Base-by-base conservation (phyloP, 2,329 filamentous ascomycete species). In the Penicillium palitans region DNA sequence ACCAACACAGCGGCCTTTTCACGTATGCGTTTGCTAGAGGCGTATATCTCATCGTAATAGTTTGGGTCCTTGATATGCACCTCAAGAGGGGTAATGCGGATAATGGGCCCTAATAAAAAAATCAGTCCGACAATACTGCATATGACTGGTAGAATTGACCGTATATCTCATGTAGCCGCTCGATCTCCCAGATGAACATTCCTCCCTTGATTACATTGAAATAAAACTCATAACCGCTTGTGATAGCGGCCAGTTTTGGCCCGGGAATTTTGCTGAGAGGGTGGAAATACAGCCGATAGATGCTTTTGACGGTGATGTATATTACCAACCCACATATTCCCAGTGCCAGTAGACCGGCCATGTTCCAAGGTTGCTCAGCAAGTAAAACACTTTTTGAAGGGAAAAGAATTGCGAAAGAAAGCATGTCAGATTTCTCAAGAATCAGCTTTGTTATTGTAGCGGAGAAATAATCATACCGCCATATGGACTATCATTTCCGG, bases 71-170 rank as follows among this genome's bases (percentile, higher is more conserved):
- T 64, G 52, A 77, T 69, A 59, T 77, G 75, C 2, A 77, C 47
- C 57, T 77, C 74, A 24, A 66, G 60, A 1, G 75, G 73, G 40
- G 66, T 71, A 52, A 77, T 69, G 15, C 75, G 73, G 10, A 77
- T 66, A 19, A 77, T 72, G 1, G 73, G 73, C 6, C 74, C 71
- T 73, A 27, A 48, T 19, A 6, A 31, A 35, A 35, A 7, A 9
- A 31, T 40, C 25, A 47, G 45, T n/a, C n/a, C 7, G 2, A 19
- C 35, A 4, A 15, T 49, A 29, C 24, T 48, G 7, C 2, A 35
- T 41, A 8, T 19, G 17, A 1, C n/a, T 29, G 24, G 15, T 15
- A 25, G 9, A 15, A 46, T 29, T 42, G 9, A 60, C 60, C 60
- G 29, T 61, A 61, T n/a, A 54, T 54, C 10, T 68, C 50, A 60